These are phyloP conservation scores for Inonotus obliquus DNA, from an alignment of 1,284 basidiomycete species.

Conservation along the genomic window DNA sequence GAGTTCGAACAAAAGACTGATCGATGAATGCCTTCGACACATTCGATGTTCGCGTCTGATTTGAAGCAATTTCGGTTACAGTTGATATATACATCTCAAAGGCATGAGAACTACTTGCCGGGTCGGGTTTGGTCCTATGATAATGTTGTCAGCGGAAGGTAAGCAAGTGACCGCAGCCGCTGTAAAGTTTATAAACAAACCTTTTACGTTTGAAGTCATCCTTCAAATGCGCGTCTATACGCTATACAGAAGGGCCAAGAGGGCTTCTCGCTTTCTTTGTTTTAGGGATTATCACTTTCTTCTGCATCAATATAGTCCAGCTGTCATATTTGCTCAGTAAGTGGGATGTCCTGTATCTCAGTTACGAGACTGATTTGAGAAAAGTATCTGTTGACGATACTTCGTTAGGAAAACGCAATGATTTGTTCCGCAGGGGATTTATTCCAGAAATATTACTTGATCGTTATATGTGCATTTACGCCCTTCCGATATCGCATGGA, in stretches of 20 bases:
- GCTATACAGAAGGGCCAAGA: constrained; percentile 5
- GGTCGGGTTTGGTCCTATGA: not conserved
- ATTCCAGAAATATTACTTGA: no score
- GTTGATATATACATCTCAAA: not conserved
- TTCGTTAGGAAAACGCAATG: not conserved
- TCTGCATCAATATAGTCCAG: not conserved
- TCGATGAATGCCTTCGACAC: no score
- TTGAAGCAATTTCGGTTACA: not conserved
- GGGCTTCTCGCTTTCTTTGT: not conserved
- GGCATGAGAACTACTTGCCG: not conserved
- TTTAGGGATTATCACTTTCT: not conserved
- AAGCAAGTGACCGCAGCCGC: not conserved
- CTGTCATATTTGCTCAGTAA: not conserved
- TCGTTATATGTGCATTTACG: not conserved
- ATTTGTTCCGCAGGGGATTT: not conserved
- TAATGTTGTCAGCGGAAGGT: not conserved
- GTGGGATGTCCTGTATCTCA: not conserved
- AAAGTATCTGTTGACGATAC: not conserved
- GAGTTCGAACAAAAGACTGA: no score
- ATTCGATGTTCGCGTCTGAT: not conserved
- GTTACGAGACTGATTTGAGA: not conserved
- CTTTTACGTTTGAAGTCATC: not conserved
- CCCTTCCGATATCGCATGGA: constrained; percentile 4
- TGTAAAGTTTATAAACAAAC: not conserved
- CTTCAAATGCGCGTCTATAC: constrained; percentile 9